phyloP scores from a whole-genome alignment of 75 land plant genomes.

The Picea glauca region DNA sequence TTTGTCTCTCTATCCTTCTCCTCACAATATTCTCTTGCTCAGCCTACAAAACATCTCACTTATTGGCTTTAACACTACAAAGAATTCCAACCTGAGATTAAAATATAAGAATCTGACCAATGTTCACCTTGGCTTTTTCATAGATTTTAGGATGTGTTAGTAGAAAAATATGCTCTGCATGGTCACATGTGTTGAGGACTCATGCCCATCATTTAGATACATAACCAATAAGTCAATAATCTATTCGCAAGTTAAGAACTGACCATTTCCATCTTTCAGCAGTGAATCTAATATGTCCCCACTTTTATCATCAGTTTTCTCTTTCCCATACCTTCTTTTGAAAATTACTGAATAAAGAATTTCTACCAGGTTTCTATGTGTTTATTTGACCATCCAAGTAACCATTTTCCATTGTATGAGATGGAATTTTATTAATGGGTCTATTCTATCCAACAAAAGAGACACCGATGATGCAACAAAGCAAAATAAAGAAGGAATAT shows the following conservation, averaged over 20 bases:
- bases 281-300: too few species aligned
- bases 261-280: conserved; percentile 54
- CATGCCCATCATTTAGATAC: conserved; percentile 72
- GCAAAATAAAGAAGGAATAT: neutral
- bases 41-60: conserved; percentile 17
- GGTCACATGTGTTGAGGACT: conserved; percentile 57
- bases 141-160: conserved; percentile 36
- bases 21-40: conserved; percentile 55
- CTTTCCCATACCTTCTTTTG: conserved; percentile 22
- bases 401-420: neutral
- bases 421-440: neutral
- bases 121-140: conserved; percentile 56
- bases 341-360: conserved; percentile 41
- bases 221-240: conserved; percentile 59
- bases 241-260: conserved; percentile 44
- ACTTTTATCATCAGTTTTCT: neutral
- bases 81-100: neutral
- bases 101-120: neutral
- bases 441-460: neutral
- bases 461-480: neutral
- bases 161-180: conserved; percentile 62
- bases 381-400: conserved; percentile 20
- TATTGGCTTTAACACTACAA: neutral
- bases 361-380: conserved; percentile 43
- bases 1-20: conserved; percentile 33